Conservation (phyloP, 805 yeast genomes). For the Saccharomyces paradoxus region DNA sequence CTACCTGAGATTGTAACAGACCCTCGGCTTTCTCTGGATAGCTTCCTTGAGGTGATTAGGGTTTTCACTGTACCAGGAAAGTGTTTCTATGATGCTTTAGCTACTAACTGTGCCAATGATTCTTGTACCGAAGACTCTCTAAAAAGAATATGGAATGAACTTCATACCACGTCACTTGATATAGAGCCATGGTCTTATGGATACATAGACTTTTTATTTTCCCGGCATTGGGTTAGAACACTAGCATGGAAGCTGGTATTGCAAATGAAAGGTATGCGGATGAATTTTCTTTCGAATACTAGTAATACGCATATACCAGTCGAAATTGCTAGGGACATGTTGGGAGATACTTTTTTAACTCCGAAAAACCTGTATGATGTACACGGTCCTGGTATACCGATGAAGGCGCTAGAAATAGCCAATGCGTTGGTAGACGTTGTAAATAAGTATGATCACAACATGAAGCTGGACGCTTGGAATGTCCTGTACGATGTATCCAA, state of each 20-base stretch:
- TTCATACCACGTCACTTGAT: not conserved
- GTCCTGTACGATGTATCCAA: not conserved
- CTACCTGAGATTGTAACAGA: too few relatives aligned
- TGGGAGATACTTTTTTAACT: not conserved
- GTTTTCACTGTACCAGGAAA: not conserved
- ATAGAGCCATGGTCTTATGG: not conserved
- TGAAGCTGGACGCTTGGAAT: not conserved
- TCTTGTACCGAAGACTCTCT: not conserved
- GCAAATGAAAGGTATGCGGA: not conserved
- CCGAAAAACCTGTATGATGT: not conserved
- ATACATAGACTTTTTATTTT: not conserved
- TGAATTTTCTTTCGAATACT: not conserved
- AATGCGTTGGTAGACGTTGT: not conserved
- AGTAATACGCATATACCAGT: not conserved
- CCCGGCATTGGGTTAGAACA: not conserved
- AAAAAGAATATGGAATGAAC: not conserved
- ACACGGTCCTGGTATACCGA: not conserved
- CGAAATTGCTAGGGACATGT: not conserved
- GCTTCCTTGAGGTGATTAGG: not conserved
- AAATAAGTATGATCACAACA: not conserved
- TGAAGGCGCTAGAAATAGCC: not conserved
- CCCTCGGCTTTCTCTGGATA: not conserved
- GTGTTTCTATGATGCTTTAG: not conserved
- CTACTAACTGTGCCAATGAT: not conserved
- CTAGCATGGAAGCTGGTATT: not conserved